Percentiles rank a stretch among this genome's conserved stretches.
phyloP scores from a whole-genome alignment of 176 grass and related monocot species.

The Phyllostachys edulis region DNA sequence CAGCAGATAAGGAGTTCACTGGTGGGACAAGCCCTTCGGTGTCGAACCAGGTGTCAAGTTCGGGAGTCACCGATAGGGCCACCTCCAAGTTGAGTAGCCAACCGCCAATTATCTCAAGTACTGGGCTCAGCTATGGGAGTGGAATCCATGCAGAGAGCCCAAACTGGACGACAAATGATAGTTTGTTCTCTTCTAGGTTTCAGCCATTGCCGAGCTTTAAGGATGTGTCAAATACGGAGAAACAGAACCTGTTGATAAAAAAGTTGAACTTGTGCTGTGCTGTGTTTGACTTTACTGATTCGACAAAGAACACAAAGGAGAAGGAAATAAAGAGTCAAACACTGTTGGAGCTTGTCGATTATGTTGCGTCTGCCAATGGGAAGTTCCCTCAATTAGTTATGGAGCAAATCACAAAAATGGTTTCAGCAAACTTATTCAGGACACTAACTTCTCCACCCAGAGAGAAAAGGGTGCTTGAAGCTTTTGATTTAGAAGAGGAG shows the following conservation, averaged over 20 bases:
- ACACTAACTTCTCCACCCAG: constrained; percentile 26
- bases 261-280: constrained; percentile 49
- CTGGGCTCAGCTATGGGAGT: background rate
- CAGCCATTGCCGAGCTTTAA: constrained; percentile 45
- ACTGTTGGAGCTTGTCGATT: constrained; percentile 42
- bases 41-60: background rate
- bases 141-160: background rate
- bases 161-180: background rate
- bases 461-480: constrained; percentile 26
- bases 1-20: constrained; percentile 15
- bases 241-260: constrained; percentile 29
- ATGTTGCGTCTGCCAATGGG: constrained; percentile 11
- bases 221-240: constrained; percentile 47
- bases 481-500: constrained; percentile 46
- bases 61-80: background rate
- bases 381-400: constrained; percentile 39
- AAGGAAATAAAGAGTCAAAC: constrained; percentile 45
- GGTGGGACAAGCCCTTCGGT: background rate
- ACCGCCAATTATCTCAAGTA: background rate
- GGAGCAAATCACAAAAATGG: constrained; percentile 36
- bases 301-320: constrained; percentile 31
- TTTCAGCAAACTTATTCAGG: constrained; percentile 56
- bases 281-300: constrained; percentile 48
- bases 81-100: constrained; percentile 6
- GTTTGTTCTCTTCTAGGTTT: constrained; percentile 22